These are phyloP conservation scores for Yarrowia phangngaensis DNA, from an alignment of 805 yeast species.

Conservation along the genomic window DNA sequence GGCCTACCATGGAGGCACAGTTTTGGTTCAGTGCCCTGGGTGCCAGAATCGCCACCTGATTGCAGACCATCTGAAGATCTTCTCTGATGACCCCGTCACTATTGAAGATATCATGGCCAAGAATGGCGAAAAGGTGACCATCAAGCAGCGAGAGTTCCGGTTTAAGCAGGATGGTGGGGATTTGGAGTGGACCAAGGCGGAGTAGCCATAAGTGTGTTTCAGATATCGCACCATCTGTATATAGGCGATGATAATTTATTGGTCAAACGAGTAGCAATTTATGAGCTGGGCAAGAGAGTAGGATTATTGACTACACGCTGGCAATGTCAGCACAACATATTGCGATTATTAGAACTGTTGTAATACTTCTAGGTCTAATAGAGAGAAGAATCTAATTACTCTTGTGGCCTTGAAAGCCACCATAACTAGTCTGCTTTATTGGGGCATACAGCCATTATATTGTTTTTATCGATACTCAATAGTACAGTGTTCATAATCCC, in stretches of 20 bases:
- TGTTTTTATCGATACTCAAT: no score
- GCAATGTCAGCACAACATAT: no score
- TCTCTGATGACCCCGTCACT: slow-evolving; percentile 72
- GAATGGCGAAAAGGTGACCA: slow-evolving; percentile 67
- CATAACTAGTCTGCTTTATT: no score
- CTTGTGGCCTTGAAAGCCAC: no score
- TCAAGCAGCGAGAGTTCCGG: slow-evolving; percentile 47
- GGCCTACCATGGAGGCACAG: slow-evolving; percentile 82
- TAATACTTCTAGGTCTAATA: no score
- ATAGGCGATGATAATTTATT: slow-evolving; percentile 18
- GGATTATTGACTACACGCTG: no score
- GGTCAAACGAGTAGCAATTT: neutral
- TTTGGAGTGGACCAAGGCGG: slow-evolving; percentile 34
- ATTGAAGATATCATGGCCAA: slow-evolving; percentile 72
- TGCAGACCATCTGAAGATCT: slow-evolving; percentile 82
- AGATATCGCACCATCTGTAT: neutral
- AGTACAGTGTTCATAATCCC: no score
- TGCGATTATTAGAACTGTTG: no score
- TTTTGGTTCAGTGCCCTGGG: slow-evolving; percentile 85
- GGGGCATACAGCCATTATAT: no score
- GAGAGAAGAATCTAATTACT: no score
- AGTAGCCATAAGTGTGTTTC: slow-evolving; percentile 27
- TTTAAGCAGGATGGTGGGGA: slow-evolving; percentile 36
- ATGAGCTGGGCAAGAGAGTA: no score
- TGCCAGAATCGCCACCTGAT: slow-evolving; percentile 84